Evolutionary conservation across 345 rosid genomes (phyloP).

Genomic region (Kernera saxatilis): DNA sequence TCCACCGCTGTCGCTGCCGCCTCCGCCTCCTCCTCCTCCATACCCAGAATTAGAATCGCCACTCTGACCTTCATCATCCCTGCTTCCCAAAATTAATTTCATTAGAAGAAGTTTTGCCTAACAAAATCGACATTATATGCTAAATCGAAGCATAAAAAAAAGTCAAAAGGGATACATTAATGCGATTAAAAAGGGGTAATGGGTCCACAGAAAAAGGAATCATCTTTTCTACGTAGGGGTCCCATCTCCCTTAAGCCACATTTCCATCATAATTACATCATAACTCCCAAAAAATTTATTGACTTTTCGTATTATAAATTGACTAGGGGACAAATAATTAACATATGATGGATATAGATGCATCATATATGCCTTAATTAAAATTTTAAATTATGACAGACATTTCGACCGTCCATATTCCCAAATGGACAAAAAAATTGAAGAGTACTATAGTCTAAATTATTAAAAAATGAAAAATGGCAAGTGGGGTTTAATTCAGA

Average conservation of each 20-base stretch:
- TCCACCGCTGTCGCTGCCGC: not conserved
- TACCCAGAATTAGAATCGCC: conserved; percentile 3
- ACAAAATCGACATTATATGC: not conserved
- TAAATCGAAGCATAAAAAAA: not conserved
- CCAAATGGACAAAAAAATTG: conserved; percentile 8
- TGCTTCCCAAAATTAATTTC: not conserved
- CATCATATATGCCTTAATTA: not conserved
- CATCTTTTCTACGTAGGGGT: not conserved
- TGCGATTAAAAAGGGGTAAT: not conserved
- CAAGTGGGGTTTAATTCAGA: conserved; percentile 22
- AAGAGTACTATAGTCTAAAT: not conserved
- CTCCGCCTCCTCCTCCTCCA: not conserved
- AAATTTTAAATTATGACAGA: not conserved
- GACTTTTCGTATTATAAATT: not conserved
- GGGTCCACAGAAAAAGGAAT: conserved; percentile 5
- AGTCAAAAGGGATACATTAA: conserved; percentile 10
- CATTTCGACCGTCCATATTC: conserved; percentile 9
- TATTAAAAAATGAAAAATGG: not conserved
- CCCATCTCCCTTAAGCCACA: not conserved
- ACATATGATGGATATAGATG: conserved; percentile 2
- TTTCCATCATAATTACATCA: conserved; percentile 9
- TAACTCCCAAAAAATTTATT: not conserved
- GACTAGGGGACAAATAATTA: not conserved
- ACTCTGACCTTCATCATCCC: conserved; percentile 29
- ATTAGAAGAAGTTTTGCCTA: not conserved